Evolutionary conservation across 2,329 filamentous ascomycete species (phyloP).

Genomic region (Neopestalotiopsis sp.): DNA sequence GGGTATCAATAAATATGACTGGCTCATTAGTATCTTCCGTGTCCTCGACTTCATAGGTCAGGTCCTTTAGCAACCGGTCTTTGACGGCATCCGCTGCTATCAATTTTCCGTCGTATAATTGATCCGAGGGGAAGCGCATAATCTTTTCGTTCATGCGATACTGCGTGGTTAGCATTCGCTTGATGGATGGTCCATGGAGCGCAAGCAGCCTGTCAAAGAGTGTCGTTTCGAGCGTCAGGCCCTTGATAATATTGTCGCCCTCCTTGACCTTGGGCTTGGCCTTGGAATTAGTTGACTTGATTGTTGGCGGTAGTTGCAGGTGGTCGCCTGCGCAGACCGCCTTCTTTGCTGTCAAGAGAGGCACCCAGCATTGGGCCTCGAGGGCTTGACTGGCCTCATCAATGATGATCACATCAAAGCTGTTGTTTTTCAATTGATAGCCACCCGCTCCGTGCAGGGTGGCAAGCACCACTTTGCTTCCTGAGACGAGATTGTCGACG

Average conservation of each 20-base stretch:
- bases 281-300: constrained; percentile 76
- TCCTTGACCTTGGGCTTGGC: constrained; percentile 41
- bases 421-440: constrained; percentile 76
- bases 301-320: constrained; percentile 89
- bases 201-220: constrained; percentile 87
- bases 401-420: constrained; percentile 93
- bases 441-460: constrained; percentile 93
- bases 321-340: constrained; percentile 93
- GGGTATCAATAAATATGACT: constrained; percentile 93
- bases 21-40: constrained; percentile 89
- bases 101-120: constrained; percentile 83
- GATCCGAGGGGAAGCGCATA: constrained; percentile 90
- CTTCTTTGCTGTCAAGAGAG: constrained; percentile 80
- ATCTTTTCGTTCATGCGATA: constrained; percentile 98
- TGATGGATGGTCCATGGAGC: constrained; percentile 82
- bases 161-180: constrained; percentile 94
- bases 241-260: constrained; percentile 46
- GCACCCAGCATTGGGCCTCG: constrained; percentile 97
- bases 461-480: constrained; percentile 86
- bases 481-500: constrained; percentile 73
- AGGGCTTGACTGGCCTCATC: constrained; percentile 96
- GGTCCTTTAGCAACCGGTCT: constrained; percentile 72
- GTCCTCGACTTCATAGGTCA: constrained; percentile 78
- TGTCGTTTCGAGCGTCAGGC: constrained; percentile 79
- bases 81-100: constrained; percentile 82